A percentile compares a stretch with the other conserved stretches of the same genome.
phyloP scores from a whole-genome alignment of 495 filamentous ascomycete genomes.

The Hypoxylon lenormandii region DNA sequence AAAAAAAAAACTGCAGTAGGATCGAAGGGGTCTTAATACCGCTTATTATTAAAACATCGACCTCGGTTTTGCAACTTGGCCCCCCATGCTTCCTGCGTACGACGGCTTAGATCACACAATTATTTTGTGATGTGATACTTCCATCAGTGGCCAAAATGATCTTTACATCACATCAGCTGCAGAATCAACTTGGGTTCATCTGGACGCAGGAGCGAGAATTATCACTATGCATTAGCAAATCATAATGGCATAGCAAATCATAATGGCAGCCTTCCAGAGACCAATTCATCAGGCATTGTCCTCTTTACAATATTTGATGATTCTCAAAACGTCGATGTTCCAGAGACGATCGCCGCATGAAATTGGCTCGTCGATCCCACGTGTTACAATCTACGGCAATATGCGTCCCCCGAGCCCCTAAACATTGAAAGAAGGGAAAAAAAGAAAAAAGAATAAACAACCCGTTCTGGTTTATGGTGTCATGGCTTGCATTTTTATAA shows the following conservation, averaged over 20 bases:
- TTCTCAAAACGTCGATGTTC: conserved; percentile 19
- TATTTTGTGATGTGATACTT: conserved; percentile 12
- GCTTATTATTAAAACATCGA: conserved; percentile 39
- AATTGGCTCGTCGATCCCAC: conserved; percentile 44
- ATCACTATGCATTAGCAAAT: conserved; percentile 19
- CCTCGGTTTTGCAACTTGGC: conserved; percentile 27
- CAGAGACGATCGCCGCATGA: conserved; percentile 35
- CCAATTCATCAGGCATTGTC: too few relatives aligned
- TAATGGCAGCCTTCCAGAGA: too few relatives aligned
- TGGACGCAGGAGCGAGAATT: background rate
- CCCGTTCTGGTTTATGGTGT: too few relatives aligned
- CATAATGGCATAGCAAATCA: background rate
- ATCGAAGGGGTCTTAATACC: conserved; percentile 30
- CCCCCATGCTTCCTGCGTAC: conserved; percentile 19
- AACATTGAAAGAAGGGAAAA: too few relatives aligned
- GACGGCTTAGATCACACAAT: conserved; percentile 15
- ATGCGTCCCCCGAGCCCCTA: conserved; percentile 13
- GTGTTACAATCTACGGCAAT: conserved; percentile 43
- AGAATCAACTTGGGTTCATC: background rate
- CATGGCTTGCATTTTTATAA: too few relatives aligned
- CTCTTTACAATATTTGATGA: too few relatives aligned
- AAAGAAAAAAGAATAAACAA: too few relatives aligned
- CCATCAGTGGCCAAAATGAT: conserved; percentile 6
- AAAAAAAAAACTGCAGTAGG: conserved; percentile 26
- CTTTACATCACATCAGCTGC: background rate